Base-by-base conservation (phyloP, 108 stramenopile genomes). In the Ochromonas danica region DNA sequence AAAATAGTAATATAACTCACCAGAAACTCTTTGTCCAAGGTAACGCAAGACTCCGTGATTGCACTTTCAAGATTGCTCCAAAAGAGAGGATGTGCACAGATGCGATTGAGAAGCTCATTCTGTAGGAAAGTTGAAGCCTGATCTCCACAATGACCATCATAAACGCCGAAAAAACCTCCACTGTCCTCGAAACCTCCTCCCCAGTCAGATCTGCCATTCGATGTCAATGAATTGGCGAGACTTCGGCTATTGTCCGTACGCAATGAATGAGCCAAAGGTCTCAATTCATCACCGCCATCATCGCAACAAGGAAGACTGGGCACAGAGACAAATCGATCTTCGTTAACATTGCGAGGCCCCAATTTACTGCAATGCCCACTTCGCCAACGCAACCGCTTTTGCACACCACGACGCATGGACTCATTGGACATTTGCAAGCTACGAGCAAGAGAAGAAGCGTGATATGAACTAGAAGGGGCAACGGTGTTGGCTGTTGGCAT, bases 11-110 rank as follows among this genome's bases (percentile, higher is more conserved):
- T 51, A 51, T 51, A 51, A 51, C 45, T 51, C 45, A 75, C 72
- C 72, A 75, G 25, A 36, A 42, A 75, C 10, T 75, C n/a, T 41
- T 42, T 39, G 31, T 75, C 72, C 3, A 42, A 14, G 40, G 14
- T 25, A 14, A 27, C 10, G 72, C 72, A 75, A 27, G 31, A 6
- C 27, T 75, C 72, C 28, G 41, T 57, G 3, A 75, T 10, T 6
- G 72, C 72, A 27, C 3, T 33, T 57, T 75, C 72, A 31, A 25
- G 3, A 6, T 75, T 42, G 10, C 3, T 75, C 25, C 41, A 33
- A 41, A 75, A 75, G 14, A 75, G 38, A n/a, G 70, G 60, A 0
- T 81, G 79, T 1, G 61, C 75, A 14, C 45, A 78, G 25, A 87
- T 40, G 51, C 35, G 35, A 28, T 43, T 25, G 40, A 83, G 79